phyloP scores from a whole-genome alignment of 73 alveolate species.

The Paramecium octaurelia region DNA sequence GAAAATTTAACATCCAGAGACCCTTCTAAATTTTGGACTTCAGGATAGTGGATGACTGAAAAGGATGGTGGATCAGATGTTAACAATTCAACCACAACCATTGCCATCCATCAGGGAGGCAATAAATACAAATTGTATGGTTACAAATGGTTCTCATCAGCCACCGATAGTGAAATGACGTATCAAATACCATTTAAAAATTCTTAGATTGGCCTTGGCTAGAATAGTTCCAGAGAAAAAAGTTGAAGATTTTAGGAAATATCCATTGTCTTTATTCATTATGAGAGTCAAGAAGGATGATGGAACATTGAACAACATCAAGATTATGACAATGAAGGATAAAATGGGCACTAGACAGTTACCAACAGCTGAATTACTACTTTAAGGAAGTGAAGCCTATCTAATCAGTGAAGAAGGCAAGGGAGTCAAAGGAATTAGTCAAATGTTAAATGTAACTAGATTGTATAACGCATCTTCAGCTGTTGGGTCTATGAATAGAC shows the following conservation, averaged over 20 bases:
- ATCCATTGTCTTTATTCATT: constrained; percentile 70
- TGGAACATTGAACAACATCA: constrained; percentile 68
- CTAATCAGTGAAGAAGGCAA: constrained; percentile 75
- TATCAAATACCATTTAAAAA: background rate
- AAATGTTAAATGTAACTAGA: constrained; percentile 86
- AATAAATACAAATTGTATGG: constrained; percentile 72
- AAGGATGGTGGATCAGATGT: constrained; percentile 93
- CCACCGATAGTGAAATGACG: constrained; percentile 87
- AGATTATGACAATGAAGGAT: constrained; percentile 82
- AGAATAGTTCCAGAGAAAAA: constrained; percentile 70
- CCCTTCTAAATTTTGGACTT: constrained; percentile 1
- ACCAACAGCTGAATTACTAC: constrained; percentile 89
- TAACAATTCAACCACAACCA: constrained; percentile 78
- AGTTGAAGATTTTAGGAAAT: constrained; percentile 26
- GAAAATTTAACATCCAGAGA: background rate
- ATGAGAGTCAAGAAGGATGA: constrained; percentile 65
- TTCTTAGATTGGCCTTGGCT: constrained; percentile 69
- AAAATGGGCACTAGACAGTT: constrained; percentile 89
- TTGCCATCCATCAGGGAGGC: constrained; percentile 66
- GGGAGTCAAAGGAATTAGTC: constrained; percentile 80
- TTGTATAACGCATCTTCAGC: constrained; percentile 77
- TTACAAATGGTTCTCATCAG: constrained; percentile 90
- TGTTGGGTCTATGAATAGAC: constrained; percentile 76
- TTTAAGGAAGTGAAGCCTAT: constrained; percentile 72
- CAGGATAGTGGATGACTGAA: constrained; percentile 95